A percentile compares a stretch with the other conserved stretches of the same genome.
Conservation (phyloP, 2,329 filamentous ascomycete genomes). For the Aspergillus sp. region DNA sequence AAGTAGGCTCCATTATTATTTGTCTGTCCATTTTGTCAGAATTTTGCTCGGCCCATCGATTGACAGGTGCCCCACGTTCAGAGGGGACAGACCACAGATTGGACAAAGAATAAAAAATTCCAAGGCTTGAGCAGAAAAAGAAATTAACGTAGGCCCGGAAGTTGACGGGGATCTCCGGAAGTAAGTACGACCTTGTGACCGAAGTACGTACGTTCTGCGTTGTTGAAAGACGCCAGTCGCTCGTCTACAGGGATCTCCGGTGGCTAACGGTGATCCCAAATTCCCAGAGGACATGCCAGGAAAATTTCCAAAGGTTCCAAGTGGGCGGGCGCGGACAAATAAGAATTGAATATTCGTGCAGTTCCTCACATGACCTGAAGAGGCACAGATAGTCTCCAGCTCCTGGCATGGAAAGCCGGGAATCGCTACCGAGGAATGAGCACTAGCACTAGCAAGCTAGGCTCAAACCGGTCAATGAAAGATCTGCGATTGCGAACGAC, state of each 20-base stretch:
- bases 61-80: conserved; percentile 6
- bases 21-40: background rate
- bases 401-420: background rate
- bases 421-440: background rate
- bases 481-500: background rate
- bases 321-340: conserved; percentile 1
- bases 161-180: background rate
- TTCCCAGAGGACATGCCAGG: background rate
- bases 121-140: background rate
- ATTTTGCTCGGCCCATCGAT: conserved; percentile 4
- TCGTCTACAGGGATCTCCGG: background rate
- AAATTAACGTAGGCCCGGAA: background rate
- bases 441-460: background rate
- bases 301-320: background rate
- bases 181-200: background rate
- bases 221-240: background rate
- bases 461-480: conserved; percentile 6
- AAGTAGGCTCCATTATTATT: background rate
- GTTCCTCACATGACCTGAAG: conserved; percentile 11
- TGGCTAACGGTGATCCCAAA: background rate
- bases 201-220: background rate
- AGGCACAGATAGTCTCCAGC: background rate
- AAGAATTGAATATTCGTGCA: background rate
- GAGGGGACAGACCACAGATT: background rate
- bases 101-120: background rate